phyloP scores from a whole-genome alignment of 148 eudicot genomes.

The Nepenthes mirabilis region DNA sequence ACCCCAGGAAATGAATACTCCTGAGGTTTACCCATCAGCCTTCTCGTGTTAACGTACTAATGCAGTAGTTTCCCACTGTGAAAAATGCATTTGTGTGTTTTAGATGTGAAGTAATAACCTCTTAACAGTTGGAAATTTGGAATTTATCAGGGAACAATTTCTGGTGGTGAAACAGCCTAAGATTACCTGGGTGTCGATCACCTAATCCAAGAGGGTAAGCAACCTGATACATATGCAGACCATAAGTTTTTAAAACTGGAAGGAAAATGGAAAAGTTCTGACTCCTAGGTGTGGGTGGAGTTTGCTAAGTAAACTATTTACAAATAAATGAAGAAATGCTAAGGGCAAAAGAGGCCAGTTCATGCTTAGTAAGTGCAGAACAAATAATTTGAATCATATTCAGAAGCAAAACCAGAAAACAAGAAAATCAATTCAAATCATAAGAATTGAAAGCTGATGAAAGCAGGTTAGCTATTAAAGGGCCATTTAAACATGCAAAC shows the following conservation, averaged over 20 bases:
- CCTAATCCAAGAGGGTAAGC: slow-evolving; percentile 99
- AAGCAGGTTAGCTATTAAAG: too few species aligned
- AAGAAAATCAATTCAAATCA: not conserved
- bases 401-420: too few species aligned
- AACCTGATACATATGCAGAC: slow-evolving; percentile 43
- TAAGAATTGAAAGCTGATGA: too few species aligned
- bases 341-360: too few species aligned
- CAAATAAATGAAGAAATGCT: too few species aligned
- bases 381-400: too few species aligned
- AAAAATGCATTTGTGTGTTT: not conserved
- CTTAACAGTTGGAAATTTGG: not conserved
- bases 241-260: not conserved
- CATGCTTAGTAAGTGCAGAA: too few species aligned
- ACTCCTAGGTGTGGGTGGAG: not conserved
- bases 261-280: not conserved
- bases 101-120: not conserved
- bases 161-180: slow-evolving; percentile 95
- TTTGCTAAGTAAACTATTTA: too few species aligned
- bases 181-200: slow-evolving; percentile 99
- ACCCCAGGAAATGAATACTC: slow-evolving; percentile 42
- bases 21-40: too few species aligned
- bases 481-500: too few species aligned
- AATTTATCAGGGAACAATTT: slow-evolving; percentile 14
- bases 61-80: slow-evolving; percentile 93
- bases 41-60: not conserved